These are phyloP conservation scores for Phylloporus sp. DNA, from an alignment of 768 basidiomycete genomes.

Conservation along the genomic window DNA sequence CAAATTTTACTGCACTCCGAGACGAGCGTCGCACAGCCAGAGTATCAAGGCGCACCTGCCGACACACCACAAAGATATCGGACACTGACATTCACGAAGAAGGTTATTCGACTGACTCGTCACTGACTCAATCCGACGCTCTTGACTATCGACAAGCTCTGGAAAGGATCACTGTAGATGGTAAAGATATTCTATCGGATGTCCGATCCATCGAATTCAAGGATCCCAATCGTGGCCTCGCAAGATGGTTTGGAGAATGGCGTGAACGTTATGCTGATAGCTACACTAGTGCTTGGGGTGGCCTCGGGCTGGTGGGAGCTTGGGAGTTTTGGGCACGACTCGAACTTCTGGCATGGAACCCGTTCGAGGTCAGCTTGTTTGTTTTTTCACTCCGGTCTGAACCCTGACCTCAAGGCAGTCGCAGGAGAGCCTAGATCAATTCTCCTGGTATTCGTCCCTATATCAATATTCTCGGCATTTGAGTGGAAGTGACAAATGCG, in stretches of 20 bases:
- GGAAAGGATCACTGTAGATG: conserved; percentile 46
- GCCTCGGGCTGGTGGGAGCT: conserved; percentile 78
- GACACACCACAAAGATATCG: conserved; percentile 31
- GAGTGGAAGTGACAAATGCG: conserved; percentile 41
- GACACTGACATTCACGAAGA: conserved; percentile 48
- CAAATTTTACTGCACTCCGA: conserved; percentile 43
- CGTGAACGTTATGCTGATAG: conserved; percentile 72
- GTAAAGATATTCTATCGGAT: conserved; percentile 65
- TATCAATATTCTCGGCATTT: conserved; percentile 65
- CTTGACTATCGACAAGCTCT: conserved; percentile 67
- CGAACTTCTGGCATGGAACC: conserved; percentile 87
- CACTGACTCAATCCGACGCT: conserved; percentile 61
- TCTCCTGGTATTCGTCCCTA: conserved; percentile 77
- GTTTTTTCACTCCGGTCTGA: neutral
- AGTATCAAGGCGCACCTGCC: conserved; percentile 47
- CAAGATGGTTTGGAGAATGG: conserved; percentile 65
- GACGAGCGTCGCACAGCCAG: conserved; percentile 61
- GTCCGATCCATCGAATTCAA: conserved; percentile 81
- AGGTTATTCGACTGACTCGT: conserved; percentile 85
- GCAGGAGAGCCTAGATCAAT: conserved; percentile 71
- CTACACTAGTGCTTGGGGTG: conserved; percentile 87
- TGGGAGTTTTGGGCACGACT: conserved; percentile 96
- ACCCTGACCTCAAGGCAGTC: conserved; percentile 12
- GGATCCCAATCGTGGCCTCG: conserved; percentile 74
- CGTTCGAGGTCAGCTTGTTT: conserved; percentile 58